Percentiles rank a stretch among this genome's conserved stretches.
phyloP scores from a whole-genome alignment of 441 rosid species.

The Gossypium schwendimanii region DNA sequence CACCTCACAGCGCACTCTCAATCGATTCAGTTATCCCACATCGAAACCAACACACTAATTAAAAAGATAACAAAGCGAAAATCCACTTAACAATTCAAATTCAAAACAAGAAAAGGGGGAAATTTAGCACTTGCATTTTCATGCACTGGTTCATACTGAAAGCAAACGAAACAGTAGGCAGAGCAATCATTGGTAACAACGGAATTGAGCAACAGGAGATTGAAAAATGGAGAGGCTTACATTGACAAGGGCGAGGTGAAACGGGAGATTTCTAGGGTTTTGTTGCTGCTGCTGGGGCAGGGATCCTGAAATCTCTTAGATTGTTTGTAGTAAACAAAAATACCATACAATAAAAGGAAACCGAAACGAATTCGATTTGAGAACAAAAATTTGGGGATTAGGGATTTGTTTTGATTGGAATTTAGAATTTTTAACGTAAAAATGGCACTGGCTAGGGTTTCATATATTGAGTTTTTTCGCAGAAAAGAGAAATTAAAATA shows the following conservation, averaged over 20 bases:
- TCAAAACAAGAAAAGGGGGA: neutral
- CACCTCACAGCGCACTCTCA: neutral
- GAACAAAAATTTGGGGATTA: neutral
- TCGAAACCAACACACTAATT: neutral
- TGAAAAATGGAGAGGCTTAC: neutral
- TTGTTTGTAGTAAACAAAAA: neutral
- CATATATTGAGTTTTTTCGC: neutral
- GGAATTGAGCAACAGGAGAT: neutral
- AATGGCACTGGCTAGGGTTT: conserved; percentile 6
- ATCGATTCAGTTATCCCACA: neutral
- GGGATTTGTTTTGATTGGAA: neutral
- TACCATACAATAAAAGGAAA: neutral
- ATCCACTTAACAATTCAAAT: neutral
- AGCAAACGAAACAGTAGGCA: neutral
- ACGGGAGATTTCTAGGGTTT: conserved; percentile 11
- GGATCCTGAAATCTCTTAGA: neutral
- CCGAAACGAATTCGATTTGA: neutral
- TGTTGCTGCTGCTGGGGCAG: neutral
- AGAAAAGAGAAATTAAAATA: neutral
- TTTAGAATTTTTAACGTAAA: neutral
- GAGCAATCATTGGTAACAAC: neutral
- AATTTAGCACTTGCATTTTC: neutral
- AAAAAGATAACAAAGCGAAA: neutral
- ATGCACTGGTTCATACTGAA: neutral
- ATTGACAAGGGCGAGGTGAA: neutral